These are phyloP conservation scores for Mycena metata DNA, from an alignment of 768 basidiomycete genomes.

Conservation along the genomic window DNA sequence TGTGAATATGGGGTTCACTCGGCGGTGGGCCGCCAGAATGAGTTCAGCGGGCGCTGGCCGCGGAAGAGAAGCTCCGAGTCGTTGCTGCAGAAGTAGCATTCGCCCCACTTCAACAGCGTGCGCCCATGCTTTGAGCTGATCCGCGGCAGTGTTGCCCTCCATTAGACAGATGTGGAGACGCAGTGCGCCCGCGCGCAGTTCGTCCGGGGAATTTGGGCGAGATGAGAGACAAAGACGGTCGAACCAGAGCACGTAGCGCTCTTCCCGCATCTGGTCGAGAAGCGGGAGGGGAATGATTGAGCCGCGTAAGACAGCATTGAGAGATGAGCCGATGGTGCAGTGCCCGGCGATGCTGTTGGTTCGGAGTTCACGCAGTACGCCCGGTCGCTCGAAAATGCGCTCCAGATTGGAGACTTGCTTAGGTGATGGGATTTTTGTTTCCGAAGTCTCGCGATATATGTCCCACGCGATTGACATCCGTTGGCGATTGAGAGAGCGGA, in stretches of 20 bases:
- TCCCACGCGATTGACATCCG: slow-evolving; percentile 68
- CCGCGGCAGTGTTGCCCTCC: slow-evolving; percentile 59
- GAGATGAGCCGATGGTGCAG: slow-evolving; percentile 65
- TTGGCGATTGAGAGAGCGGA: slow-evolving; percentile 73
- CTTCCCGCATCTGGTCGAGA: slow-evolving; percentile 56
- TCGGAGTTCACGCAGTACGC: slow-evolving; percentile 53
- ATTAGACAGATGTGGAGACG: slow-evolving; percentile 64
- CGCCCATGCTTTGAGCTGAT: slow-evolving; percentile 72
- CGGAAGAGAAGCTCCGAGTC: slow-evolving; percentile 14
- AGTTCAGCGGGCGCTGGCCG: slow-evolving; percentile 29
- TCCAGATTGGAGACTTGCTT: slow-evolving; percentile 57
- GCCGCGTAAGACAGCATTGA: slow-evolving; percentile 51
- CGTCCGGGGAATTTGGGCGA: slow-evolving; percentile 22
- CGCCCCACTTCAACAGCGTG: slow-evolving; percentile 56
- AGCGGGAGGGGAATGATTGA: slow-evolving; percentile 45
- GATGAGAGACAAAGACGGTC: slow-evolving; percentile 46
- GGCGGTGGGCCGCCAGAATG: slow-evolving; percentile 39
- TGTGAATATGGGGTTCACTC: slow-evolving; percentile 38
- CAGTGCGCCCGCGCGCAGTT: slow-evolving; percentile 36
- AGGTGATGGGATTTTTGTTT: slow-evolving; percentile 48
- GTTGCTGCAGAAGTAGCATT: slow-evolving; percentile 35
- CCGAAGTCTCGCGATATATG: slow-evolving; percentile 47
- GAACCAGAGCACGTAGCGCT: slow-evolving; percentile 70
- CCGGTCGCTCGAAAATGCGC: slow-evolving; percentile 57
- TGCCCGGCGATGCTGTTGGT: slow-evolving; percentile 54